Evolutionary conservation across 345 rosid species (phyloP).

Genomic region (Noccaea bulbosa): DNA sequence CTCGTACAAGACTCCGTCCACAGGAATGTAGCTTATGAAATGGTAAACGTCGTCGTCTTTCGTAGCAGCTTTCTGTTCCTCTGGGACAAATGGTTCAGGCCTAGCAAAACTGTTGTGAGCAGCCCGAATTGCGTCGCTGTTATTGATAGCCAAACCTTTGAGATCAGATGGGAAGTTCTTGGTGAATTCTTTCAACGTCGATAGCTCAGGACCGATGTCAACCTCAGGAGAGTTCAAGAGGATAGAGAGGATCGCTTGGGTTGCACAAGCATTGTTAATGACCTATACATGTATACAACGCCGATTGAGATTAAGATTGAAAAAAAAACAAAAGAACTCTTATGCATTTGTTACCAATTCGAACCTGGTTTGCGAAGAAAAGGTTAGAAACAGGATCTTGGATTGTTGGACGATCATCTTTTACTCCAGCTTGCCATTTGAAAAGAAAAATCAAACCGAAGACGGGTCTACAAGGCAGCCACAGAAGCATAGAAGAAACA

Average conservation of each 20-base stretch:
- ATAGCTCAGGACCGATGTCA: slow-evolving; percentile 87
- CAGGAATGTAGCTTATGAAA: slow-evolving; percentile 91
- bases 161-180: slow-evolving; percentile 92
- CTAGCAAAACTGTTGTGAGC: slow-evolving; percentile 99
- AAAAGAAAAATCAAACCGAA: slow-evolving; percentile 96
- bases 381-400: slow-evolving; percentile 79
- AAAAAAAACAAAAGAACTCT: not conserved
- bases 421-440: slow-evolving; percentile 94
- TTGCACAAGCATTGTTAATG: slow-evolving; percentile 98
- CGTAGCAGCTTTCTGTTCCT: slow-evolving; percentile 85
- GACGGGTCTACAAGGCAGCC: slow-evolving; percentile 66
- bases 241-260: slow-evolving; percentile 93
- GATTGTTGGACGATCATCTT: slow-evolving; percentile 84
- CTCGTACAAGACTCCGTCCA: slow-evolving; percentile 90
- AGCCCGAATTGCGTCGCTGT: slow-evolving; percentile 85
- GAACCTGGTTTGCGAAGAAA: slow-evolving; percentile 93
- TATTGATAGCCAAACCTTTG: slow-evolving; percentile 94
- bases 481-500: not conserved
- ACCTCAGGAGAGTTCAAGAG: slow-evolving; percentile 86
- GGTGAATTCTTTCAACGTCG: slow-evolving; percentile 81
- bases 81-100: slow-evolving; percentile 94
- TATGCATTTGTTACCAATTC: slow-evolving; percentile 11
- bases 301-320: not conserved
- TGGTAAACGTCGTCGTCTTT: slow-evolving; percentile 98
- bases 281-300: slow-evolving; percentile 52